Evolutionary conservation across 768 basidiomycete species (phyloP).

Genomic region (Russula abietina): DNA sequence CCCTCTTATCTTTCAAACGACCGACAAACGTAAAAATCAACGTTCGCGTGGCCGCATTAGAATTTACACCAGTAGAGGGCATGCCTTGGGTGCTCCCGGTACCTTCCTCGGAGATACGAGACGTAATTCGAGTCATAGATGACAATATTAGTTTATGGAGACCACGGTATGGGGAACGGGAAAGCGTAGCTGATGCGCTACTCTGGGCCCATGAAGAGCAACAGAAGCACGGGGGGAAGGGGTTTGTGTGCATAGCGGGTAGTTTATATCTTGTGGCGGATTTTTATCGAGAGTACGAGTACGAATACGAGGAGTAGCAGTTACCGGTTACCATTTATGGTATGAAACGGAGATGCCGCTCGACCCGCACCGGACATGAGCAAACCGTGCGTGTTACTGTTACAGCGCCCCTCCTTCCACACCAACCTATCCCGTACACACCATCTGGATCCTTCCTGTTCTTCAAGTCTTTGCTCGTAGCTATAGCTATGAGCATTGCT

Average conservation of each 20-base stretch:
- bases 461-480: background rate
- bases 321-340: background rate
- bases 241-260: slow-evolving; percentile 73
- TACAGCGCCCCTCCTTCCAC: background rate
- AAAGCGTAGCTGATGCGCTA: slow-evolving; percentile 44
- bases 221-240: slow-evolving; percentile 26
- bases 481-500: slow-evolving; percentile 6
- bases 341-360: background rate
- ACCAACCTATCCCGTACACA: background rate
- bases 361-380: background rate
- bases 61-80: slow-evolving; percentile 71
- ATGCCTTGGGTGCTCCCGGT: slow-evolving; percentile 93
- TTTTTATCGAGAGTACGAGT: slow-evolving; percentile 54
- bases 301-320: background rate
- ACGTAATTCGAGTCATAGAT: slow-evolving; percentile 39
- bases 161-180: slow-evolving; percentile 32
- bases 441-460: background rate
- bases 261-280: slow-evolving; percentile 95
- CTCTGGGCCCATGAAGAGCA: slow-evolving; percentile 31
- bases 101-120: slow-evolving; percentile 43
- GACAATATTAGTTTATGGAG: slow-evolving; percentile 46
- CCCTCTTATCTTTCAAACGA: slow-evolving; percentile 47
- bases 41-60: slow-evolving; percentile 47
- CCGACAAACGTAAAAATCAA: slow-evolving; percentile 28
- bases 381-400: background rate